A percentile compares a stretch with the other conserved stretches of the same genome.
These are phyloP conservation scores for Pleurotus platypus DNA, from an alignment of 768 basidiomycete species.

Conservation along the genomic window DNA sequence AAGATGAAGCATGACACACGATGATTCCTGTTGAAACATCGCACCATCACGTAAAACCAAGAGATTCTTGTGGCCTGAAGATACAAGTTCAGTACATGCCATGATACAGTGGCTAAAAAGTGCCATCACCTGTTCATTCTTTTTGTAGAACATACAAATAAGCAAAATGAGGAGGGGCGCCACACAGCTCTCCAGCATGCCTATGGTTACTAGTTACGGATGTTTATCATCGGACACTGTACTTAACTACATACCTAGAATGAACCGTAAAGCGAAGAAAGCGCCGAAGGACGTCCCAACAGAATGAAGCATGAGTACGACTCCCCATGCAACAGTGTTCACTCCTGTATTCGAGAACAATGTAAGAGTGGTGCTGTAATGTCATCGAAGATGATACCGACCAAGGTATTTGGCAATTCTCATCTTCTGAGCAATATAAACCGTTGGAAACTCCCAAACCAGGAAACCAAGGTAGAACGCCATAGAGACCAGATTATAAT, in stretches of 20 bases:
- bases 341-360: constrained; percentile 26
- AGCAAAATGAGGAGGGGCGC: constrained; percentile 60
- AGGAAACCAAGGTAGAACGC: constrained; percentile 63
- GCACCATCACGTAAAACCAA: constrained; percentile 67
- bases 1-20: not conserved
- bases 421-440: constrained; percentile 61
- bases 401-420: constrained; percentile 62
- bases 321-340: constrained; percentile 61
- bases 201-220: constrained; percentile 21
- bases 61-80: constrained; percentile 51
- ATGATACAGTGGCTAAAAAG: not conserved
- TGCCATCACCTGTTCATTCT: constrained; percentile 47
- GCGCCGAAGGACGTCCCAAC: constrained; percentile 52
- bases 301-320: constrained; percentile 57
- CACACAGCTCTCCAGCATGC: constrained; percentile 68
- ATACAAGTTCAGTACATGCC: not conserved
- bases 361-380: not conserved
- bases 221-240: too few relatives aligned
- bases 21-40: not conserved
- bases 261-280: constrained; percentile 60
- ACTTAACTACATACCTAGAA: constrained; percentile 39
- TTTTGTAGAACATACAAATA: constrained; percentile 68
- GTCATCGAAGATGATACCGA: constrained; percentile 13
- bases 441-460: constrained; percentile 62
- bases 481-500: constrained; percentile 61